Evolutionary conservation across 192 early-diverging fungal species (phyloP).

Genomic region (Phycomyces blakesleeanus): DNA sequence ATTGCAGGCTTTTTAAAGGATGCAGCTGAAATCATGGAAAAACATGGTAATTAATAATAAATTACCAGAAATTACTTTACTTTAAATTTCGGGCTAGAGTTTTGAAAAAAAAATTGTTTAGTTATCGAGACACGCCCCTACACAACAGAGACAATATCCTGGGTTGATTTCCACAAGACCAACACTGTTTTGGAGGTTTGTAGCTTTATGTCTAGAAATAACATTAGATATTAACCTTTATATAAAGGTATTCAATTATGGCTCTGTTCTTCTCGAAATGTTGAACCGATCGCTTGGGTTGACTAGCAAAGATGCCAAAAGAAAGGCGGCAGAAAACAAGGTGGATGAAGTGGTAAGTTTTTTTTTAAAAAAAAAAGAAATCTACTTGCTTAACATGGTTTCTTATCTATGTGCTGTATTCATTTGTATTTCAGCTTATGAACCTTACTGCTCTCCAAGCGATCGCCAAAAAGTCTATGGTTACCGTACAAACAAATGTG

Average conservation of each 20-base stretch:
- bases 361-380: background rate
- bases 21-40: background rate
- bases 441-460: slow-evolving; percentile 11
- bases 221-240: background rate
- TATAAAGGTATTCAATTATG: slow-evolving; percentile 27
- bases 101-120: background rate
- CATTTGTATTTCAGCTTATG: background rate
- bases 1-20: background rate
- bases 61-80: too few species aligned
- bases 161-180: slow-evolving; percentile 19
- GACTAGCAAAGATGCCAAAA: slow-evolving; percentile 25
- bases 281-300: slow-evolving; percentile 20
- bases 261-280: slow-evolving; percentile 23
- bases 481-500: slow-evolving; percentile 12
- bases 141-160: background rate
- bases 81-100: background rate
- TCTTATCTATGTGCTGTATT: too few species aligned
- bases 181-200: slow-evolving; percentile 14
- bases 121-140: background rate
- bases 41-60: background rate
- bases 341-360: slow-evolving; percentile 1
- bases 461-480: slow-evolving; percentile 12
- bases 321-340: slow-evolving; percentile 23
- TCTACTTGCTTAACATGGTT: too few species aligned
- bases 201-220: background rate